A percentile compares a stretch with the other conserved stretches of the same genome.
Evolutionary conservation across 179 eudicot species (phyloP).

Genomic region (Silene noctiflora): DNA sequence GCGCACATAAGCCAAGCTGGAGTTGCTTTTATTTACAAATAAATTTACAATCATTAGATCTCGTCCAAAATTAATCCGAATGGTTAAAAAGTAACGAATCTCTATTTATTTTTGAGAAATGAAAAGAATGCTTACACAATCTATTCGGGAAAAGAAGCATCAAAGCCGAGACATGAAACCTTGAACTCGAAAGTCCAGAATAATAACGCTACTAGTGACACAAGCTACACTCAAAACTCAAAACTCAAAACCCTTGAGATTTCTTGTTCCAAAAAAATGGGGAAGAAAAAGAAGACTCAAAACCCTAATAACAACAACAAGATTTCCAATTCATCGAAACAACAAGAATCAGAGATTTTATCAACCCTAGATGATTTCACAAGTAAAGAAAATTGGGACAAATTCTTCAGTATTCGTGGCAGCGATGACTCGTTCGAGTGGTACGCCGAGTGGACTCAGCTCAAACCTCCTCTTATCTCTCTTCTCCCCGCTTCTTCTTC

Average conservation of each 20-base stretch:
- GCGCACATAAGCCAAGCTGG: too few relatives aligned
- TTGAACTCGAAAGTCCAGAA: too few relatives aligned
- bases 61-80: too few relatives aligned
- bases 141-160: too few relatives aligned
- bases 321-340: not conserved
- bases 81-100: too few relatives aligned
- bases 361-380: conserved; percentile 84
- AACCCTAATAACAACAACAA: conserved; percentile 22
- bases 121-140: too few relatives aligned
- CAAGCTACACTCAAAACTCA: not conserved
- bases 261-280: conserved; percentile 18
- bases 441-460: conserved; percentile 95
- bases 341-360: conserved; percentile 39
- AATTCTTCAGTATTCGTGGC: conserved; percentile 77
- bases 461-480: conserved; percentile 47
- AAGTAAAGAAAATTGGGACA: conserved; percentile 85
- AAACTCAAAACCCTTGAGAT: not conserved
- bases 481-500: conserved; percentile 31
- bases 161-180: too few relatives aligned
- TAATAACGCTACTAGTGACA: too few relatives aligned
- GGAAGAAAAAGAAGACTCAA: conserved; percentile 25
- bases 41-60: too few relatives aligned
- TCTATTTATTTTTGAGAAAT: too few relatives aligned
- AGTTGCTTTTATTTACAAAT: too few relatives aligned
- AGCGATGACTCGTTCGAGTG: conserved; percentile 75